These are phyloP conservation scores for Escovopsis weberi DNA, from an alignment of 2,329 filamentous ascomycete species.

Conservation along the genomic window DNA sequence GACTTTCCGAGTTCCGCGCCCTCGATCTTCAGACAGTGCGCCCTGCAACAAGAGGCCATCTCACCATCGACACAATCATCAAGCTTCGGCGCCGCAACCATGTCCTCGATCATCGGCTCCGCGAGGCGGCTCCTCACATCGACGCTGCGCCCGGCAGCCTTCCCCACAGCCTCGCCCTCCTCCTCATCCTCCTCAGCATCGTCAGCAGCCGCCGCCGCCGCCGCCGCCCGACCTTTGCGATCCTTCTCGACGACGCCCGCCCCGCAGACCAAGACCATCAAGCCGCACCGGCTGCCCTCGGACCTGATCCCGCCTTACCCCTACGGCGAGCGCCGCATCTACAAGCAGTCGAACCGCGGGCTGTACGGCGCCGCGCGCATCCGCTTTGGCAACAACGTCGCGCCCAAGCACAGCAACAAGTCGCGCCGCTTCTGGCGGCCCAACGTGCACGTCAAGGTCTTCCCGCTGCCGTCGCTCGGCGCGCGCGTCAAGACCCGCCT, in stretches of 20 bases:
- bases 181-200: neutral
- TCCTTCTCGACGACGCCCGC: conserved; percentile 24
- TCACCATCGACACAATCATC: too few relatives aligned
- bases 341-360: conserved; percentile 68
- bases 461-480: conserved; percentile 49
- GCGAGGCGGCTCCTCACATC: conserved; percentile 1
- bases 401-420: conserved; percentile 55
- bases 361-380: conserved; percentile 58
- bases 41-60: too few relatives aligned
- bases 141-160: neutral
- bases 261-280: conserved; percentile 25
- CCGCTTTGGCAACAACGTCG: conserved; percentile 67
- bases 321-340: conserved; percentile 52
- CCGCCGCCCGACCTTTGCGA: conserved; percentile 5
- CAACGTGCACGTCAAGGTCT: conserved; percentile 54
- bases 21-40: too few relatives aligned
- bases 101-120: neutral
- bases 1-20: too few relatives aligned
- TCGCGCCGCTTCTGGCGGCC: conserved; percentile 60
- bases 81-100: neutral
- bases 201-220: neutral
- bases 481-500: conserved; percentile 52
- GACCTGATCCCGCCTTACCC: conserved; percentile 53
- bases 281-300: conserved; percentile 28
- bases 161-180: conserved; percentile 6